Evolutionary conservation across 371 early-diverging fungal genomes (phyloP).

Genomic region (Rhizopus delemar): DNA sequence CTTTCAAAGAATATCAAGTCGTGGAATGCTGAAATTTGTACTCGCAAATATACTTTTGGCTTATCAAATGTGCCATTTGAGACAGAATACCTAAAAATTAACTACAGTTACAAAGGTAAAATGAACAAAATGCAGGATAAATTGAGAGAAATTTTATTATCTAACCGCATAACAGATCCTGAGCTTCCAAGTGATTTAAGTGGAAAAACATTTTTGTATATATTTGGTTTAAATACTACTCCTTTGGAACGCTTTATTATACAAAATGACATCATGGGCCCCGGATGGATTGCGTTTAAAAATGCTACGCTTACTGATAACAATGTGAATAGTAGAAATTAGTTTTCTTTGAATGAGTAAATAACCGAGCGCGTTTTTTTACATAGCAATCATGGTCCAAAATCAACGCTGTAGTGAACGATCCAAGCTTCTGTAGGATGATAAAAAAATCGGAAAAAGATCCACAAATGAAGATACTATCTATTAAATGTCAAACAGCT

Average conservation of each 20-base stretch:
- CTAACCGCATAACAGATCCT: conserved; percentile 43
- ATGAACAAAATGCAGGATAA: neutral
- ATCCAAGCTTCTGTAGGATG: conserved; percentile 68
- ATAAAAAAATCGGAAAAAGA: conserved; percentile 30
- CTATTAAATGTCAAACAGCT: conserved; percentile 76
- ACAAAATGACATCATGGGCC: conserved; percentile 74
- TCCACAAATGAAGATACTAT: conserved; percentile 85
- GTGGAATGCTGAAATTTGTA: conserved; percentile 60
- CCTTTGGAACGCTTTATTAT: conserved; percentile 88
- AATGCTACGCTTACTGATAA: conserved; percentile 16
- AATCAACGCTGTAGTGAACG: conserved; percentile 62
- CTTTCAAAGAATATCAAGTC: conserved; percentile 52
- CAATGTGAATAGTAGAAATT: conserved; percentile 33
- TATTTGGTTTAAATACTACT: conserved; percentile 85
- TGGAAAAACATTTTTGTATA: conserved; percentile 72
- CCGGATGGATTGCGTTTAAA: conserved; percentile 70
- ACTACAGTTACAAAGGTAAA: conserved; percentile 71
- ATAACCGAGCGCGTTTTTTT: neutral
- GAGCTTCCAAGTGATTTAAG: conserved; percentile 63
- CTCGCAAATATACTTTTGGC: conserved; percentile 92
- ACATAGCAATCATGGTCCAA: conserved; percentile 79
- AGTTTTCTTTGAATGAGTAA: conserved; percentile 5
- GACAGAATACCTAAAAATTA: conserved; percentile 83
- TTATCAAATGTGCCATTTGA: conserved; percentile 75
- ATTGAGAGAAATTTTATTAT: neutral